These are phyloP conservation scores for Metschnikowia kunwiensis DNA, from an alignment of 805 yeast species.

Conservation along the genomic window DNA sequence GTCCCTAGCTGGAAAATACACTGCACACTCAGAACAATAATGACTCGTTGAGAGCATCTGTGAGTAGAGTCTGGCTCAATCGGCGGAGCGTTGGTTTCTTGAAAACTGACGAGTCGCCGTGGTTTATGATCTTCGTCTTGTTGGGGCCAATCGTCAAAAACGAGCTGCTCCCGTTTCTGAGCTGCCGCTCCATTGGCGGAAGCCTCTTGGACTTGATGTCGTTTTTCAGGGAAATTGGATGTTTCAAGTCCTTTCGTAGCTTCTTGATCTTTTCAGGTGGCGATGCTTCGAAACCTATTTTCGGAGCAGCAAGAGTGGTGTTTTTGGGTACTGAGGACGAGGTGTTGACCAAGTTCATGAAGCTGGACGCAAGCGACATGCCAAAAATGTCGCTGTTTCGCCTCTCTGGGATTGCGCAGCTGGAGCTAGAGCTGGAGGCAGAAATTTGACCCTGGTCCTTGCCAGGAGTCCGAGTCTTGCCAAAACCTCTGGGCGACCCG, in stretches of 20 bases:
- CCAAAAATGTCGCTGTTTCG: conserved; percentile 23
- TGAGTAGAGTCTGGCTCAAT: conserved; percentile 35
- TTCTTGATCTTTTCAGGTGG: conserved; percentile 20
- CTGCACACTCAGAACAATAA: conserved; percentile 13
- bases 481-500: conserved; percentile 19
- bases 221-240: conserved; percentile 26
- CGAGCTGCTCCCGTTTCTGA: conserved; percentile 34
- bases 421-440: background rate
- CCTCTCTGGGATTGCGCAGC: conserved; percentile 9
- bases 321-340: conserved; percentile 8
- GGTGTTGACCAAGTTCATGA: conserved; percentile 23
- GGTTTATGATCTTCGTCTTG: conserved; percentile 38
- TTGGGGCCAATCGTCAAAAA: conserved; percentile 30
- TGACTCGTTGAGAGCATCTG: conserved; percentile 16
- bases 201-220: conserved; percentile 31
- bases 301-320: background rate
- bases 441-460: background rate
- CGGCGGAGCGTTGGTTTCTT: conserved; percentile 35
- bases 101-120: conserved; percentile 41
- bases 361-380: conserved; percentile 31
- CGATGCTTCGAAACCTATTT: conserved; percentile 3
- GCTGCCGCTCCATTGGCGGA: conserved; percentile 24
- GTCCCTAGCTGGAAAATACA: background rate
- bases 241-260: conserved; percentile 13
- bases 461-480: background rate